These are phyloP conservation scores for Thuja plicata DNA, from an alignment of 83 land plant species.

Conservation along the genomic window DNA sequence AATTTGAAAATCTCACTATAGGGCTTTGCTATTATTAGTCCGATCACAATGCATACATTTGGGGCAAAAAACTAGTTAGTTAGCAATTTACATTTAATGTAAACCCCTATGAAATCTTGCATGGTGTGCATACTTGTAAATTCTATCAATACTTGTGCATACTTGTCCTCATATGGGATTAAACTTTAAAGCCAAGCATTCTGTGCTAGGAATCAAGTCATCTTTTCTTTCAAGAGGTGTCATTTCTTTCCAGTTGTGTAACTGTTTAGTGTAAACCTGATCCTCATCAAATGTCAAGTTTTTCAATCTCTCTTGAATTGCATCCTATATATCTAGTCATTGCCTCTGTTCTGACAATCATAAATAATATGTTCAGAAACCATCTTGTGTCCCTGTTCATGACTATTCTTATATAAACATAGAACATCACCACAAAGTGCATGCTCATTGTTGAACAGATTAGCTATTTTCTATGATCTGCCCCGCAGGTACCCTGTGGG, in stretches of 20 bases:
- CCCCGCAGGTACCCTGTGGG: background rate
- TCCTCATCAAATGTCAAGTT: background rate
- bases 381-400: background rate
- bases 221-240: background rate
- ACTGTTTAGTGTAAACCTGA: background rate
- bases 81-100: too few species aligned
- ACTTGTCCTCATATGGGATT: conserved; percentile 46
- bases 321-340: background rate
- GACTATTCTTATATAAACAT: background rate
- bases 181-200: conserved; percentile 14
- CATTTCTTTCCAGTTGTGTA: background rate
- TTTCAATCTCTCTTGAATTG: background rate
- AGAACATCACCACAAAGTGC: background rate
- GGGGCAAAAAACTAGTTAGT: too few species aligned
- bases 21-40: too few species aligned
- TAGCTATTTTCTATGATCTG: background rate
- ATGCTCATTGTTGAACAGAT: background rate
- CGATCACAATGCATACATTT: too few species aligned
- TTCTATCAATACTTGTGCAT: too few species aligned
- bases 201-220: background rate
- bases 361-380: background rate
- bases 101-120: too few species aligned
- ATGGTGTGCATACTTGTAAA: too few species aligned
- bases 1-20: too few species aligned
- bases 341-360: background rate